Evolutionary conservation across 1,284 basidiomycete genomes (phyloP), one percentile per base, ranked within the genome.

Genomic region (Austroboletus novae-zelandiae): DNA sequence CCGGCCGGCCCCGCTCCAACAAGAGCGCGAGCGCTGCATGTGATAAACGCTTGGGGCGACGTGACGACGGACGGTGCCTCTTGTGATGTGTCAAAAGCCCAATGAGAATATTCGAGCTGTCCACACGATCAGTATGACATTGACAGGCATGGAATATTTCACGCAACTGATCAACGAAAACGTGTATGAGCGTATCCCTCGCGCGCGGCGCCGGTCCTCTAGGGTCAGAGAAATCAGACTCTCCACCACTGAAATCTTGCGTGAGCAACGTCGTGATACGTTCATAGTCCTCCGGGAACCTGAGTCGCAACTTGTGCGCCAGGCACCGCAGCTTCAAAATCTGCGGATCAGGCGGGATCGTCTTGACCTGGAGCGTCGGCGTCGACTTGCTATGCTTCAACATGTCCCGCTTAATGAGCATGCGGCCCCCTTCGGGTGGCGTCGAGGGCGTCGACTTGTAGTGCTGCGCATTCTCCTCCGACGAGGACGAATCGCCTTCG

Each of bases 161-260:
- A 70, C 80, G 61, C 60, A 64, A 92, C 89, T 94, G 89, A 67
- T 94, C 91, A 55, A 94, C 79, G 68, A 93, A 94, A 57, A 94
- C 80, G 70, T 94, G 90, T 40, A 89, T 80, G 55, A 85, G 66
- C 11, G 80, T 78, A 59, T 88, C 84, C 37, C 73, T 74, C 25
- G 72, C 60, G 35, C 60, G 61, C 14, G 75, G 73, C n/a, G 66
- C 65, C 20, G 77, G 77, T 31, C 78, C 80, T 47, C 79, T 72
- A 30, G 77, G 74, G 43, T 74, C 68, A 20, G 71, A 66, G 60
- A 55, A 75, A 49, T 64, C 66, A 46, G 66, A 67, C 52, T 69
- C 63, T 14, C 61, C 66, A 3, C 72, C 66, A 47, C 68, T 66
- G 48, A 69, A 71, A 47, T 74, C 70, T 47, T 72, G 64, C 27